Percentiles rank a stretch among this genome's conserved stretches.
These are phyloP conservation scores for Suhomyces anneliseae DNA, from an alignment of 1,139 yeast species.

Conservation along the genomic window DNA sequence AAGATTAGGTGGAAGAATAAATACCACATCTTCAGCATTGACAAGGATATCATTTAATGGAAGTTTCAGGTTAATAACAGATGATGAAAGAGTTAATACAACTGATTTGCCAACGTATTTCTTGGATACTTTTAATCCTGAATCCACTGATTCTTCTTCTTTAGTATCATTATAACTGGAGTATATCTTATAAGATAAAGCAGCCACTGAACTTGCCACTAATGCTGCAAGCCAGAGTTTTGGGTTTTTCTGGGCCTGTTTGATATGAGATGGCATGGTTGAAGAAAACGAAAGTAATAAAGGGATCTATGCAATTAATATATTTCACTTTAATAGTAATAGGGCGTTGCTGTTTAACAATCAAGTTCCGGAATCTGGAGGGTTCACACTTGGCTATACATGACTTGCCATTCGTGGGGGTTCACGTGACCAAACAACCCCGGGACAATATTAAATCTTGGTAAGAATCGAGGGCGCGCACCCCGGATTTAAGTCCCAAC, in stretches of 20 bases:
- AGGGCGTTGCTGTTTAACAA: background rate
- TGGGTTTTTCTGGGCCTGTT: slow-evolving; percentile 23
- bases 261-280: slow-evolving; percentile 7
- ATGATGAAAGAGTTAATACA: slow-evolving; percentile 46
- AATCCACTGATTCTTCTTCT: slow-evolving; percentile 4
- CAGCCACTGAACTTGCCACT: slow-evolving; percentile 39
- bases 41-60: slow-evolving; percentile 43
- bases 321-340: background rate
- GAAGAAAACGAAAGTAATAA: background rate
- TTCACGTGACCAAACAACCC: background rate
- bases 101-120: slow-evolving; percentile 37
- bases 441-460: background rate
- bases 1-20: slow-evolving; percentile 48
- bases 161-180: slow-evolving; percentile 17
- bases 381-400: background rate
- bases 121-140: slow-evolving; percentile 14
- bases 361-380: background rate
- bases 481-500: slow-evolving; percentile 1
- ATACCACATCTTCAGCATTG: slow-evolving; percentile 44
- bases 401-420: background rate
- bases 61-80: slow-evolving; percentile 38
- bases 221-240: slow-evolving; percentile 37
- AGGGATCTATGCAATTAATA: background rate
- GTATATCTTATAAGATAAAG: slow-evolving; percentile 37
- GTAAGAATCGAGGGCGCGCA: background rate